A percentile compares a stretch with the other conserved stretches of the same genome.
Conservation (phyloP, 805 yeast species). For the Saturnispora mendoncae region DNA sequence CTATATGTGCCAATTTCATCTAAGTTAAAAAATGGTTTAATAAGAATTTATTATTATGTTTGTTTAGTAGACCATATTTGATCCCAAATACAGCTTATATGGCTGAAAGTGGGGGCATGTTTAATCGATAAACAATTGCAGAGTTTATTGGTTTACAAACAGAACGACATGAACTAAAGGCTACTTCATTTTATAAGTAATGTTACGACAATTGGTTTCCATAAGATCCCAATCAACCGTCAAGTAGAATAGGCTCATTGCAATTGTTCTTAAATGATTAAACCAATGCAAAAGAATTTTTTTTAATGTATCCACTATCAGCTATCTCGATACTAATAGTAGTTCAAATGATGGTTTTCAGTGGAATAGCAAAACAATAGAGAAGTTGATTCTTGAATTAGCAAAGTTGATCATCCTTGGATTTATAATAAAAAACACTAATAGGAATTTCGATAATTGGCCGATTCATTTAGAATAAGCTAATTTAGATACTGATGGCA, state of each 20-base stretch:
- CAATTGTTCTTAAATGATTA: conserved; percentile 38
- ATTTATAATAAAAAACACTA: conserved; percentile 67
- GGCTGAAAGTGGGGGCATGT: conserved; percentile 58
- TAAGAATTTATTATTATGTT: conserved; percentile 66
- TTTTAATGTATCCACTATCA: conserved; percentile 46
- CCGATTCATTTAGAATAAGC: conserved; percentile 54
- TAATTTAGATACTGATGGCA: conserved; percentile 7
- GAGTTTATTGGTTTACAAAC: conserved; percentile 59
- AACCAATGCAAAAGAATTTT: conserved; percentile 44
- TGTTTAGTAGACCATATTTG: conserved; percentile 64
- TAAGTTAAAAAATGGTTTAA: conserved; percentile 74
- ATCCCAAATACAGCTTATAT: conserved; percentile 67
- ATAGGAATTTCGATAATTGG: conserved; percentile 70
- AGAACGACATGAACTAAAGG: conserved; percentile 42
- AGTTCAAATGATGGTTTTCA: conserved; percentile 26
- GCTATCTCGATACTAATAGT: conserved; percentile 9
- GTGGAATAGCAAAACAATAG: conserved; percentile 45
- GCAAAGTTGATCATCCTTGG: conserved; percentile 65
- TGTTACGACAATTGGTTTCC: conserved; percentile 44
- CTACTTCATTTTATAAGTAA: conserved; percentile 44
- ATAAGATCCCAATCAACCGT: conserved; percentile 22
- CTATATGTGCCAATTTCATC: conserved; percentile 75
- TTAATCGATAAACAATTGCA: conserved; percentile 26
- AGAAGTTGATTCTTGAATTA: conserved; percentile 49
- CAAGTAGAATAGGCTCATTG: conserved; percentile 52